phyloP scores from a whole-genome alignment of 2,329 filamentous ascomycete genomes.

The Westerdykella aurantiaca region DNA sequence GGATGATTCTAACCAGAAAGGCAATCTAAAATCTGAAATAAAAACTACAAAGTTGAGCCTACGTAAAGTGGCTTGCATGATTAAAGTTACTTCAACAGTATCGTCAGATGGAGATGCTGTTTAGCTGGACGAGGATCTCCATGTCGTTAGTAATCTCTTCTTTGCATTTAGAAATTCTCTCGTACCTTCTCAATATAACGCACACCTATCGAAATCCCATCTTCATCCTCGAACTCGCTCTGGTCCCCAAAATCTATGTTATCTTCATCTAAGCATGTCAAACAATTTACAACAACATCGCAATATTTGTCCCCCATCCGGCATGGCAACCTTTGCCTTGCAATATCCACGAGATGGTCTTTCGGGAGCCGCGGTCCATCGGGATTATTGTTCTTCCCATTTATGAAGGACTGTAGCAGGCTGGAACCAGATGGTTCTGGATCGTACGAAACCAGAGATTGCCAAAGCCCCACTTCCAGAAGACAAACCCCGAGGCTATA shows the following conservation, averaged over 20 bases:
- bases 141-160: not conserved
- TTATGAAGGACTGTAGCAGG: slow-evolving; percentile 1
- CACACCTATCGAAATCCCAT: slow-evolving; percentile 27
- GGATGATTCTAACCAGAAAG: too few relatives aligned
- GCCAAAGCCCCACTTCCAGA: slow-evolving; percentile 50
- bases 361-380: slow-evolving; percentile 2
- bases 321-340: slow-evolving; percentile 15
- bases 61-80: too few relatives aligned
- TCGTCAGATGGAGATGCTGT: slow-evolving; percentile 1
- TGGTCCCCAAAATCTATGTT: slow-evolving; percentile 19
- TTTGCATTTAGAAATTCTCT: too few relatives aligned
- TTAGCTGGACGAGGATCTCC: not conserved
- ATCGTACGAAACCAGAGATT: slow-evolving; percentile 28
- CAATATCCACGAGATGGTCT: slow-evolving; percentile 11
- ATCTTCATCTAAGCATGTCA: slow-evolving; percentile 13
- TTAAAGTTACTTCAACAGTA: too few relatives aligned
- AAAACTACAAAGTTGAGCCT: too few relatives aligned
- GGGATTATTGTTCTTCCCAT: not conserved
- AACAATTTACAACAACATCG: slow-evolving; percentile 16
- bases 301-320: slow-evolving; percentile 33
- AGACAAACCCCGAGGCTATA: slow-evolving; percentile 53
- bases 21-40: too few relatives aligned
- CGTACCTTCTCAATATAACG: slow-evolving; percentile 31
- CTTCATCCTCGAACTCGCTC: slow-evolving; percentile 21
- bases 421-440: not conserved